Percentiles rank a stretch among this genome's conserved stretches.
phyloP scores from a whole-genome alignment of 169 alveolate species.

The Cryptosporidium sp. region DNA sequence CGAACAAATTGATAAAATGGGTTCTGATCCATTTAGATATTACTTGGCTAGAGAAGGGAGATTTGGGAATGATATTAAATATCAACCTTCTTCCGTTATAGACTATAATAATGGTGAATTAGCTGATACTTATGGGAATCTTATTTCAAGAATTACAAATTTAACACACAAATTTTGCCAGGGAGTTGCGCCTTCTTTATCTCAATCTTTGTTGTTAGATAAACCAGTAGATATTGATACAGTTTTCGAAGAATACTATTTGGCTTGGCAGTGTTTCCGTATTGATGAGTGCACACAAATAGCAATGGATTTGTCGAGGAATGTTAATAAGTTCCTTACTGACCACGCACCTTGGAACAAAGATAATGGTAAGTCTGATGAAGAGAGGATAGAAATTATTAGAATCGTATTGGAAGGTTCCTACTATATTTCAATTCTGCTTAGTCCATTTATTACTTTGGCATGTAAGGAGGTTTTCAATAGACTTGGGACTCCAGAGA shows the following conservation, averaged over 20 bases:
- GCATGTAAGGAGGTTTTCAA: constrained; percentile 85
- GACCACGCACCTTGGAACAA: constrained; percentile 90
- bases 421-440: constrained; percentile 87
- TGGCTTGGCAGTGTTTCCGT: constrained; percentile 75
- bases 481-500: constrained; percentile 82
- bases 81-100: constrained; percentile 81
- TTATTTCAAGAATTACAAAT: constrained; percentile 85
- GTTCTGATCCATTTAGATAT: constrained; percentile 84
- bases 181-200: constrained; percentile 83
- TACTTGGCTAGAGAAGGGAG: constrained; percentile 83
- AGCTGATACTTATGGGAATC: constrained; percentile 88
- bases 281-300: constrained; percentile 83
- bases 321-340: constrained; percentile 87
- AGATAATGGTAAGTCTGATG: constrained; percentile 76
- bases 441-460: constrained; percentile 88
- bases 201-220: constrained; percentile 72
- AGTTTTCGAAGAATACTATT: constrained; percentile 78
- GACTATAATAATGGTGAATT: constrained; percentile 87
- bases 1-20: constrained; percentile 80
- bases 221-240: constrained; percentile 84
- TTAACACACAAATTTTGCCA: constrained; percentile 81
- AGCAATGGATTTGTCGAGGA: constrained; percentile 84
- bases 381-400: constrained; percentile 80
- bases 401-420: constrained; percentile 90
- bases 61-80: constrained; percentile 84